Evolutionary conservation across 257 asterid species (phyloP), one percentile per base, ranked within the genome.

Genomic region (Hygrophila difformis): DNA sequence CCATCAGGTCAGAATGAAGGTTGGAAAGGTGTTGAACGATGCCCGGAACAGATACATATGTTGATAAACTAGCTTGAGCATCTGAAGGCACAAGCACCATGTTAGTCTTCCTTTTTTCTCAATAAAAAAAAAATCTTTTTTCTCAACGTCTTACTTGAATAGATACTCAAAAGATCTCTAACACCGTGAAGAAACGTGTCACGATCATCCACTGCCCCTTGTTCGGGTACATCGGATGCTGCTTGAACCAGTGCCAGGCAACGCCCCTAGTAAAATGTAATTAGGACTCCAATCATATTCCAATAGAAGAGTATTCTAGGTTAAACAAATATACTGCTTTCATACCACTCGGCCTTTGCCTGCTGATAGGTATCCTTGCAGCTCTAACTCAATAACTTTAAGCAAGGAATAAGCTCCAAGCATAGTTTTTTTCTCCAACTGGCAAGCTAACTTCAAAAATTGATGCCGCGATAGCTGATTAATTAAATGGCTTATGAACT

Each of bases 131-230:
- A 33, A 10, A 3, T 4, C 12, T 33, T 33, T 21, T 28, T 34
- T 55, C 0, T 35, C 57, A 34, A 62, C 41, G 13, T 48, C 66
- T 69, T 82, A 89, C 98, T 89, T 69, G 98, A 85, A 65, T 89
- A 87, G 68, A 89, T 75, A 58, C 96, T 82, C 65, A 89, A 61
- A 66, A 89, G 96, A 74, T 89, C 98, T 69, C 98, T 73, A 53
- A 89, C 82, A 43, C 98, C 93, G 65, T 89, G 98, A 53, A 89
- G 78, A 66, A 82, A 81, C 55, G 92, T 77, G 72, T 89, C 98
- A 28, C 94, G 86, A 53, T 89, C 98, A 70, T 89, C 96, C 28
- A 89, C 93, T 48, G 94, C 98, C 49, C 96, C 98, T 72, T 89
- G 98, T 70, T 89, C 98, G 17, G 84, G 85, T 19, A 77, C 77